Conservation (phyloP, 2,329 filamentous ascomycete genomes). For the Lojkania enalia region DNA sequence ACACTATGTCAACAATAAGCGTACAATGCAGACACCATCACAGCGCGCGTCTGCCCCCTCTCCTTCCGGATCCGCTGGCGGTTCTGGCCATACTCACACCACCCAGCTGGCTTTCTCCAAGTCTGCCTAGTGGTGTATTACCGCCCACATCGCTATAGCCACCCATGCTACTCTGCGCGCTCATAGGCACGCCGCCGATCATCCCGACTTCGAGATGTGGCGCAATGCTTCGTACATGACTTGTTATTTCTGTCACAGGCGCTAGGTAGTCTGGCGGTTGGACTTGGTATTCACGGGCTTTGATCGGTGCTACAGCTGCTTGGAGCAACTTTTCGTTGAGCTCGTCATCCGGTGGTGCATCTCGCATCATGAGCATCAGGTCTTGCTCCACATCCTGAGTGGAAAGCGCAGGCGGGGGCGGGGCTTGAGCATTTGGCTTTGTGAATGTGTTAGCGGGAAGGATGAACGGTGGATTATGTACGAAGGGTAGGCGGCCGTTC, state of each 20-base stretch:
- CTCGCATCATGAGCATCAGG: conserved; percentile 51
- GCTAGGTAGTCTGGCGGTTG: conserved; percentile 38
- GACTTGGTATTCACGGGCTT: conserved; percentile 39
- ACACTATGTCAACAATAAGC: too few relatives aligned
- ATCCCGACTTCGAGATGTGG: conserved; percentile 39
- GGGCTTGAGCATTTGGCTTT: conserved; percentile 53
- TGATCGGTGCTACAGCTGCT: conserved; percentile 38
- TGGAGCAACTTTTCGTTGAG: conserved; percentile 45
- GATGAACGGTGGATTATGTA: conserved; percentile 47
- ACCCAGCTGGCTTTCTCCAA: conserved; percentile 36
- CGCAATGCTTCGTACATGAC: conserved; percentile 29
- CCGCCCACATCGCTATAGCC: conserved; percentile 42
- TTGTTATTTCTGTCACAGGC: conserved; percentile 39
- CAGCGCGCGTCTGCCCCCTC: conserved; percentile 27
- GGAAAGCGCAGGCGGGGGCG: conserved; percentile 49
- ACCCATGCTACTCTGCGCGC: conserved; percentile 43
- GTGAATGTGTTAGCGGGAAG: conserved; percentile 51
- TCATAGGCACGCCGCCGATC: conserved; percentile 42
- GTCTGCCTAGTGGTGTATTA: conserved; percentile 41
- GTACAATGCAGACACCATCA: neutral
- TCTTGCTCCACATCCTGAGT: conserved; percentile 53
- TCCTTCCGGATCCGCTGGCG: conserved; percentile 42
- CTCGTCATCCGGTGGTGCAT: conserved; percentile 43
- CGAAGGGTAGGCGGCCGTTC: conserved; percentile 48
- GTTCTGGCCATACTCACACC: conserved; percentile 43